These are phyloP conservation scores for Santalum album DNA, from an alignment of 164 flowering plant species.

Conservation along the genomic window DNA sequence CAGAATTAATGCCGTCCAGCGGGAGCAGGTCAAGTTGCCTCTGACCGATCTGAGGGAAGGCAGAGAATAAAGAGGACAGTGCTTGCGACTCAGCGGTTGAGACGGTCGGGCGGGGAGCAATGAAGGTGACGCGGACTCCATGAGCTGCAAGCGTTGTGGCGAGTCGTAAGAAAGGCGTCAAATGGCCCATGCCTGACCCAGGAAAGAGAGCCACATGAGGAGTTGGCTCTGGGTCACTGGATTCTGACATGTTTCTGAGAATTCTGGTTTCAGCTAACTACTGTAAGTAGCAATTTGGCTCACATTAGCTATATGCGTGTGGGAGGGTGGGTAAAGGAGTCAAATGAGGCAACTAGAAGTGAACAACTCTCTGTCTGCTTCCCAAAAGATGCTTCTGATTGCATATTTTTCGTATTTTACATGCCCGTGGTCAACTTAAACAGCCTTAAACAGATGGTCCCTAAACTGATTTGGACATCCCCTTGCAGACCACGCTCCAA, in stretches of 20 bases:
- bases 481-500: no score
- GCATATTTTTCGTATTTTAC: no score
- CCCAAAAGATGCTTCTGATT: no score
- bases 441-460: no score
- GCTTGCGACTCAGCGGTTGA: constrained; percentile 7
- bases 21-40: constrained; percentile 14
- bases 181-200: constrained; percentile 38
- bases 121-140: constrained; percentile 5
- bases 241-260: constrained; percentile 4
- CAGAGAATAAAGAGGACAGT: constrained; percentile 14
- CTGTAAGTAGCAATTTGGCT: no score
- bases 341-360: no score
- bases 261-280: no score
- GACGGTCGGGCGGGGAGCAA: constrained; percentile 8
- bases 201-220: constrained; percentile 28
- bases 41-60: constrained; percentile 14
- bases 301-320: no score
- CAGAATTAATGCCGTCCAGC: constrained; percentile 4
- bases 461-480: no score
- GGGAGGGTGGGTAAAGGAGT: no score
- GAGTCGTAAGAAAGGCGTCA: constrained; percentile 14
- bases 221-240: not conserved
- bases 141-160: constrained; percentile 5
- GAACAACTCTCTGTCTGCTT: no score
- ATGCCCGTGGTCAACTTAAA: no score